Evolutionary conservation across 345 rosid species (phyloP).

Genomic region (Combretum micranthum): DNA sequence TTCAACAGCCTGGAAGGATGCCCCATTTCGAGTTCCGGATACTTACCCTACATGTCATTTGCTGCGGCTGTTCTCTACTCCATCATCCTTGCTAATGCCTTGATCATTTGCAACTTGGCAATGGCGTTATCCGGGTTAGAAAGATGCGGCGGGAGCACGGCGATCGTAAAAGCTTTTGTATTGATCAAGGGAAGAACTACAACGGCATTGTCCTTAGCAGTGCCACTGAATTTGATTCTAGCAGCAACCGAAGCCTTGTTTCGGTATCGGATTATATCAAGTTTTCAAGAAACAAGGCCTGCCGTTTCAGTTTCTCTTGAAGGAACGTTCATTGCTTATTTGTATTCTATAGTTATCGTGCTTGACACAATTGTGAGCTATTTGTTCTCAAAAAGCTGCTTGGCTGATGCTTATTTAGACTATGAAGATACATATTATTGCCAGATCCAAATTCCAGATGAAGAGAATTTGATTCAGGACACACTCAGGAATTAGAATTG

Average conservation of each 20-base stretch:
- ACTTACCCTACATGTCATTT: conserved; percentile 33
- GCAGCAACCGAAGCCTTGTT: conserved; percentile 78
- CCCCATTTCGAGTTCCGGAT: conserved; percentile 32
- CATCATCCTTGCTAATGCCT: conserved; percentile 48
- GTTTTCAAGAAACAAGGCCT: conserved; percentile 19
- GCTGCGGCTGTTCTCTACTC: conserved; percentile 62
- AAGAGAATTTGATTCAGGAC: conserved; percentile 2
- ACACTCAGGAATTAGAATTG: background rate
- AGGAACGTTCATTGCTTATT: conserved; percentile 60
- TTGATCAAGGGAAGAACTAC: conserved; percentile 52
- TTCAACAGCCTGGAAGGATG: conserved; percentile 33
- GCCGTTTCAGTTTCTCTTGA: conserved; percentile 22
- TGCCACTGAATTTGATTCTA: conserved; percentile 46
- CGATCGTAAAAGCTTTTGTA: conserved; percentile 59
- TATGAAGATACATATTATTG: conserved; percentile 16
- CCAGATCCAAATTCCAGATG: conserved; percentile 30
- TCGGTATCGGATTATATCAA: conserved; percentile 40
- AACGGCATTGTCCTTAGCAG: conserved; percentile 61
- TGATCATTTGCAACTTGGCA: conserved; percentile 60
- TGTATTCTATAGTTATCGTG: conserved; percentile 60
- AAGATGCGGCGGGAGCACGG: conserved; percentile 38
- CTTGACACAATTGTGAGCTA: conserved; percentile 57
- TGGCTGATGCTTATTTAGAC: conserved; percentile 9
- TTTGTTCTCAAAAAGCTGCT: conserved; percentile 58
- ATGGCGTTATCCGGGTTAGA: conserved; percentile 51